phyloP scores from a whole-genome alignment of 495 filamentous ascomycete species.

The Penicillium pulvis region DNA sequence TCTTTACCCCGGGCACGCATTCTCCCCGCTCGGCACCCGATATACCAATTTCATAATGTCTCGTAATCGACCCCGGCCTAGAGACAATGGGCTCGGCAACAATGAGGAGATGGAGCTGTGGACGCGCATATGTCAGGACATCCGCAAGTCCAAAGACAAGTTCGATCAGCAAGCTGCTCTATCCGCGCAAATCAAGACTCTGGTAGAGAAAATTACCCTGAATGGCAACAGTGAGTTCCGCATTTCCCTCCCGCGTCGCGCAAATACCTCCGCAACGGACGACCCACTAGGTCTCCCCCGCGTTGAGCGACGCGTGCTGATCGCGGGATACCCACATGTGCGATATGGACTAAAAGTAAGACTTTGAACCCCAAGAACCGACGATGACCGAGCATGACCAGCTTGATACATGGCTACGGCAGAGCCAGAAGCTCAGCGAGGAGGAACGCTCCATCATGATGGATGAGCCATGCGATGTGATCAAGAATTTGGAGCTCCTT shows the following conservation, averaged over 20 bases:
- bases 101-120: constrained; percentile 67
- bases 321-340: neutral
- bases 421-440: constrained; percentile 64
- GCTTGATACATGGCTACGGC: constrained; percentile 61
- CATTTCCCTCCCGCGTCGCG: neutral
- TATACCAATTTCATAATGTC: constrained; percentile 33
- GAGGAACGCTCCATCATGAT: constrained; percentile 60
- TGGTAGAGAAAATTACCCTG: constrained; percentile 52
- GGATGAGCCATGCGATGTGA: constrained; percentile 59
- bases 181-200: constrained; percentile 53
- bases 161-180: constrained; percentile 55
- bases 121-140: constrained; percentile 61
- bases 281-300: constrained; percentile 1
- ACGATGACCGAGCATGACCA: constrained; percentile 46
- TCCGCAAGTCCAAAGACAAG: constrained; percentile 62
- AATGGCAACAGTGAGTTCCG: constrained; percentile 46
- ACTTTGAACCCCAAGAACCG: constrained; percentile 26
- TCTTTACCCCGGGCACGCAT: neutral
- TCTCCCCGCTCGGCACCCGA: neutral
- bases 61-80: constrained; percentile 47
- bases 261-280: neutral
- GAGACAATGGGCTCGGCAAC: constrained; percentile 52
- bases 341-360: constrained; percentile 17
- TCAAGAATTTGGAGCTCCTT: constrained; percentile 61
- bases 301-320: neutral